phyloP scores from a whole-genome alignment of 306 rosid species.

The Arachis hypogaea region DNA sequence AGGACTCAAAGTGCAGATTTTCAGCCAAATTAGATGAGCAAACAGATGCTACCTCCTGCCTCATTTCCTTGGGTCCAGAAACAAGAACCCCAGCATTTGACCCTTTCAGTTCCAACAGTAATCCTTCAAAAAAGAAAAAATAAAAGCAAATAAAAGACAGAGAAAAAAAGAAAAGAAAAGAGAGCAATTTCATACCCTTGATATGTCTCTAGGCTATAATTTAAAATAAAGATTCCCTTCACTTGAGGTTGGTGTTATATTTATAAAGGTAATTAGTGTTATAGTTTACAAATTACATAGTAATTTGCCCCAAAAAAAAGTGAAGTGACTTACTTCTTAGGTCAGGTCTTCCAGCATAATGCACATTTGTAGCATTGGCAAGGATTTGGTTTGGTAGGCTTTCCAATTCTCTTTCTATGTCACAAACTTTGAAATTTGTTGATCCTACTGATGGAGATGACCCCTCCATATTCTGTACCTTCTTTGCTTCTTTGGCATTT shows the following conservation, averaged over 20 bases:
- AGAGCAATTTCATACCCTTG: background rate
- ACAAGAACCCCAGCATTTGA: slow-evolving; percentile 61
- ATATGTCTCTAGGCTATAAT: background rate
- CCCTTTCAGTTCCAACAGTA: slow-evolving; percentile 48
- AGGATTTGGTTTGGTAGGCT: too few relatives aligned
- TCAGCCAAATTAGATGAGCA: slow-evolving; percentile 59
- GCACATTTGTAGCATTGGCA: slow-evolving; percentile 33
- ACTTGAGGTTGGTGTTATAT: slow-evolving; percentile 53
- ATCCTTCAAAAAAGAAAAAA: slow-evolving; percentile 35
- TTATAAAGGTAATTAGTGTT: slow-evolving; percentile 42
- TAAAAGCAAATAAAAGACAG: too few relatives aligned
- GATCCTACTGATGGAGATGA: too few relatives aligned
- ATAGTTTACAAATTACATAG: slow-evolving; percentile 52
- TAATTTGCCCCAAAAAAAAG: slow-evolving; percentile 63
- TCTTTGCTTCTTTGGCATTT: too few relatives aligned
- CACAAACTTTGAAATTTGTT: too few relatives aligned
- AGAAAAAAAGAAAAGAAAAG: background rate
- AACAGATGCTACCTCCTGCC: slow-evolving; percentile 73
- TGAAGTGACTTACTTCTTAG: slow-evolving; percentile 28
- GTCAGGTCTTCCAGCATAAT: slow-evolving; percentile 17
- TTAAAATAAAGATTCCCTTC: slow-evolving; percentile 43
- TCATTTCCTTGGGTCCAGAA: slow-evolving; percentile 70
- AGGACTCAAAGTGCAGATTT: slow-evolving; percentile 72
- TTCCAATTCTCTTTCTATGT: too few relatives aligned
- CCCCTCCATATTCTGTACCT: too few relatives aligned